phyloP scores from a whole-genome alignment of 2,329 filamentous ascomycete species.

The Geosmithia morbida region DNA sequence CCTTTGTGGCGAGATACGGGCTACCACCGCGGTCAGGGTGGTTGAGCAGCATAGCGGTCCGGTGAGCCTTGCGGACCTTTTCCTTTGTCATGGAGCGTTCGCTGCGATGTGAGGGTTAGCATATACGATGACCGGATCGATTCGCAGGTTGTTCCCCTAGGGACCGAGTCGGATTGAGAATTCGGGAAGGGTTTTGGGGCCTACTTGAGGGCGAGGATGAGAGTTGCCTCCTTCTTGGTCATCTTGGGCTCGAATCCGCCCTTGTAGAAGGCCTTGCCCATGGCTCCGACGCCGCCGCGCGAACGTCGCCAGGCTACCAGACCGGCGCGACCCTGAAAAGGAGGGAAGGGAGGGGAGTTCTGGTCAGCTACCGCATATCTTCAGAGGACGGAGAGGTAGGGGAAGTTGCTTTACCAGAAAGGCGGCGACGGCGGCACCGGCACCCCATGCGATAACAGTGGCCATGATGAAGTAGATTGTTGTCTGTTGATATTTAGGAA shows the following conservation, averaged over 20 bases:
- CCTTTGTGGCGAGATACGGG: slow-evolving; percentile 91
- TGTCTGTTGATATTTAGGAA: too few species aligned
- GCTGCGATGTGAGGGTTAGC: slow-evolving; percentile 27
- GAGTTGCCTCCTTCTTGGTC: slow-evolving; percentile 77
- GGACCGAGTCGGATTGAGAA: neutral
- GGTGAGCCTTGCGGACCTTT: slow-evolving; percentile 88
- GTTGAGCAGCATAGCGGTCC: slow-evolving; percentile 91
- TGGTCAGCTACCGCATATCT: neutral
- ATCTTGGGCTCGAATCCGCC: slow-evolving; percentile 96
- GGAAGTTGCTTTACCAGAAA: slow-evolving; percentile 26
- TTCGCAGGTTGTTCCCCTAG: too few species aligned
- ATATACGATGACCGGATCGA: too few species aligned
- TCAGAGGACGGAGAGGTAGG: neutral
- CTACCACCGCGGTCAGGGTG: slow-evolving; percentile 95
- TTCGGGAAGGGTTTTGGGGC: too few species aligned
- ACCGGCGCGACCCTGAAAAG: slow-evolving; percentile 69
- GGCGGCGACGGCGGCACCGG: slow-evolving; percentile 33
- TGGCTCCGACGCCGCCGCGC: slow-evolving; percentile 58
- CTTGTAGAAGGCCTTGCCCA: slow-evolving; percentile 93
- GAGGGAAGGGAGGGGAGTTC: neutral
- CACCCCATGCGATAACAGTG: slow-evolving; percentile 29
- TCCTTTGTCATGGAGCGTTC: slow-evolving; percentile 83
- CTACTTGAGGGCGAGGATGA: slow-evolving; percentile 86
- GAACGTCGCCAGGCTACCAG: slow-evolving; percentile 79
- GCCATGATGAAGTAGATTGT: slow-evolving; percentile 23